Conservation (phyloP, 768 basidiomycete species). For the Rhizopogon rudus region DNA sequence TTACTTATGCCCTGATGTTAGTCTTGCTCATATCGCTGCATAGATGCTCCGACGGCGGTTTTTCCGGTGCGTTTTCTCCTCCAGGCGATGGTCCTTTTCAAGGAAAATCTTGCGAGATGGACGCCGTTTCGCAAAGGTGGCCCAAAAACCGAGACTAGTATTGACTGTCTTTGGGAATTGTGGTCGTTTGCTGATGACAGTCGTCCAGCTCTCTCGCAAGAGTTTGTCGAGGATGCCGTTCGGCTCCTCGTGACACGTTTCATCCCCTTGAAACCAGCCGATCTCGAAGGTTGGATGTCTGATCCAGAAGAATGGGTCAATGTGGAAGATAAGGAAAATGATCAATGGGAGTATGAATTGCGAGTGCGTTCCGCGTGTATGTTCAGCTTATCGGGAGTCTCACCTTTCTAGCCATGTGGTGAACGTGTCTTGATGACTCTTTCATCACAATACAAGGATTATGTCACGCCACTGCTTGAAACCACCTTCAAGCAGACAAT, state of each 20-base stretch:
- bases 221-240: slow-evolving; percentile 72
- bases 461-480: slow-evolving; percentile 63
- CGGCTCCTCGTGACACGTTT: slow-evolving; percentile 76
- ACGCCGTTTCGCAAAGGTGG: slow-evolving; percentile 59
- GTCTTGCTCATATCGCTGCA: neutral
- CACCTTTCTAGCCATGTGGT: slow-evolving; percentile 67
- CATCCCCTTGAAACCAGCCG: slow-evolving; percentile 76
- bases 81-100: slow-evolving; percentile 83
- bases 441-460: slow-evolving; percentile 61
- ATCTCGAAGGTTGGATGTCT: slow-evolving; percentile 78
- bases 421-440: slow-evolving; percentile 88
- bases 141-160: slow-evolving; percentile 54
- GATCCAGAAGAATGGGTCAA: slow-evolving; percentile 97
- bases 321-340: slow-evolving; percentile 81
- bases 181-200: slow-evolving; percentile 9
- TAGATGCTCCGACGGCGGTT: slow-evolving; percentile 58
- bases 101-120: slow-evolving; percentile 79
- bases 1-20: neutral
- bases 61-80: slow-evolving; percentile 81
- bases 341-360: slow-evolving; percentile 91
- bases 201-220: slow-evolving; percentile 50
- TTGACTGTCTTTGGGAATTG: slow-evolving; percentile 10
- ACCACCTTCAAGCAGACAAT: slow-evolving; percentile 55
- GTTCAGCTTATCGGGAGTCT: neutral
- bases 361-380: slow-evolving; percentile 49